Evolutionary conservation across 1,284 basidiomycete genomes (phyloP).

Genomic region (Papiliotrema nemorosa): DNA sequence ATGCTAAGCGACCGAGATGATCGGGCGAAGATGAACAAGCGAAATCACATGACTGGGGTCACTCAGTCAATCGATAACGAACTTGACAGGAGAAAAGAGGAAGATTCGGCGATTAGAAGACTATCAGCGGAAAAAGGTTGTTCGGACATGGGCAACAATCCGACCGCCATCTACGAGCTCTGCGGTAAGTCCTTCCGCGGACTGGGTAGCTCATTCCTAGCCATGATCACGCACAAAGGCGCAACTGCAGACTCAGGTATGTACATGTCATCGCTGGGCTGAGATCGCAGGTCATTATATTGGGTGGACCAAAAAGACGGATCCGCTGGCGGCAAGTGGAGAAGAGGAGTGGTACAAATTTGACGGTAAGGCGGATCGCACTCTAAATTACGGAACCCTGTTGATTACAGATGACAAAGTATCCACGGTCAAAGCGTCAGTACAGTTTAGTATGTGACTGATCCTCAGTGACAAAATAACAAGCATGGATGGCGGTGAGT

Average conservation of each 20-base stretch:
- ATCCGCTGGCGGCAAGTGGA: conserved; percentile 19
- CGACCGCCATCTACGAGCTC: conserved; percentile 47
- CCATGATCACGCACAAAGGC: conserved; percentile 95
- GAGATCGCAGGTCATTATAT: conserved; percentile 69
- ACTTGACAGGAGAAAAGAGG: conserved; percentile 40
- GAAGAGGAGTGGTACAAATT: conserved; percentile 68
- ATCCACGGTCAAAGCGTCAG: conserved; percentile 36
- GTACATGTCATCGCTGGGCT: conserved; percentile 6
- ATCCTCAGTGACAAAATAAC: conserved; percentile 67
- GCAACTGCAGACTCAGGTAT: conserved; percentile 78
- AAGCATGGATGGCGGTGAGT: conserved; percentile 67
- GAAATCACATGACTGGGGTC: conserved; percentile 49
- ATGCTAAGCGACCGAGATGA: conserved; percentile 81
- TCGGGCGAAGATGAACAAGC: conserved; percentile 74
- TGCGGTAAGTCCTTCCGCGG: conserved; percentile 34
- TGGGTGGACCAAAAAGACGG: conserved; percentile 57
- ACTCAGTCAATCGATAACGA: conserved; percentile 48
- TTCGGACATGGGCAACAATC: conserved; percentile 24
- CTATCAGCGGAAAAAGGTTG: conserved; percentile 2
- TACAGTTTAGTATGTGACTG: background rate
- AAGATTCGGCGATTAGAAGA: conserved; percentile 41
- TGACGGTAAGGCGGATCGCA: conserved; percentile 16
- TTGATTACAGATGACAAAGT: conserved; percentile 83
- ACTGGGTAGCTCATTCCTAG: conserved; percentile 49
- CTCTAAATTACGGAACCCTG: background rate